Evolutionary conservation across 768 basidiomycete genomes (phyloP).

Genomic region (Mrakia frigida): DNA sequence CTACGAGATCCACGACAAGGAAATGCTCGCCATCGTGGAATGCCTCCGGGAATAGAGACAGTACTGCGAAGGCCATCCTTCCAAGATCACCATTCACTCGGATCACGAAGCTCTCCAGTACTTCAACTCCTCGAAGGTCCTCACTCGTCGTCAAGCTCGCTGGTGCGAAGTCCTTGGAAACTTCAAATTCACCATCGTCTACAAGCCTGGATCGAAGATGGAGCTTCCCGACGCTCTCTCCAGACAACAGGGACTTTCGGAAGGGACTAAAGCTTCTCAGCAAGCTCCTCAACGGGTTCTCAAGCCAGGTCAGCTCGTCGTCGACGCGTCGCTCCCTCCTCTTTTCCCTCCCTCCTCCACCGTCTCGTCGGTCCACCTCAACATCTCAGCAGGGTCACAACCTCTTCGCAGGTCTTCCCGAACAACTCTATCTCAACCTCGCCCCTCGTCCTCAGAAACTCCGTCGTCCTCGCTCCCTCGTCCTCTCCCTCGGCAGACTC

Average conservation of each 20-base stretch:
- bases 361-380: not conserved
- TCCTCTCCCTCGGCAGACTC: no score
- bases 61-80: conserved; percentile 9
- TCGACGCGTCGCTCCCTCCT: not conserved
- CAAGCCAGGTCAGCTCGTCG: conserved; percentile 12
- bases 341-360: not conserved
- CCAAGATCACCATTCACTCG: conserved; percentile 8
- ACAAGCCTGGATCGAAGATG: conserved; percentile 16
- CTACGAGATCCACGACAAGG: no score
- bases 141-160: conserved; percentile 15
- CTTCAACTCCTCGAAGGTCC: conserved; percentile 17
- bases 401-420: not conserved
- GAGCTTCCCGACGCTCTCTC: conserved; percentile 8
- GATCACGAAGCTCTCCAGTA: conserved; percentile 19
- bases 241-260: not conserved
- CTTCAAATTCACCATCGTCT: conserved; percentile 16
- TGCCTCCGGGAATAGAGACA: not conserved
- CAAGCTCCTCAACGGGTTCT: conserved; percentile 5
- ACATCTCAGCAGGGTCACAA: not conserved
- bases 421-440: no score
- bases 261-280: conserved; percentile 17
- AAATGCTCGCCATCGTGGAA: no score
- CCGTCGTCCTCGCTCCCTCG: no score
- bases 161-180: conserved; percentile 16
- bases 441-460: no score